A percentile compares a stretch with the other conserved stretches of the same genome.
Evolutionary conservation across 345 rosid genomes (phyloP).

Genomic region (Carallia brachiata): DNA sequence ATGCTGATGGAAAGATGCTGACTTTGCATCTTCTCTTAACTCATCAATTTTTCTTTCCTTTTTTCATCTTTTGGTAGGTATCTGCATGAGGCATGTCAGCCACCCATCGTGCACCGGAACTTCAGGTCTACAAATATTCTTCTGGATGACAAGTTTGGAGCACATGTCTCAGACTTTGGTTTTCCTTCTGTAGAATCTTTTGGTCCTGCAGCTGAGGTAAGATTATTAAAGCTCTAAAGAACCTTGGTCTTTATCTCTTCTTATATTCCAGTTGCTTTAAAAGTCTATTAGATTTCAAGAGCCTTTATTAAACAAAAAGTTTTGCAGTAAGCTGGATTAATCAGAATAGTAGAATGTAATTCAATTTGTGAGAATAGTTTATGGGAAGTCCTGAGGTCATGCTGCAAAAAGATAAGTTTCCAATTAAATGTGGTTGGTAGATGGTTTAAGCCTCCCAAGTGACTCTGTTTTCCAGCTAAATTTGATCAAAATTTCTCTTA

Average conservation of each 20-base stretch:
- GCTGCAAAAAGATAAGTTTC: no score
- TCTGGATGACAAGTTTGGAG: conserved; percentile 62
- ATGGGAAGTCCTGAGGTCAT: no score
- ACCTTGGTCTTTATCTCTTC: conserved; percentile 1
- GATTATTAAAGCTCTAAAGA: neutral
- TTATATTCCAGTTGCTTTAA: neutral
- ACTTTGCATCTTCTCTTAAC: conserved; percentile 8
- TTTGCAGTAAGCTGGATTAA: neutral
- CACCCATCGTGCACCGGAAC: conserved; percentile 68
- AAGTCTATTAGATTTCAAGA: neutral
- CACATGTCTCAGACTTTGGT: conserved; percentile 76
- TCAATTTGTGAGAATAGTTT: no score
- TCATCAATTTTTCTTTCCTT: neutral
- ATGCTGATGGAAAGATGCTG: neutral
- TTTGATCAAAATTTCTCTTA: no score
- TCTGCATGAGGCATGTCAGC: conserved; percentile 84
- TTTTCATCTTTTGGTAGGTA: conserved; percentile 42
- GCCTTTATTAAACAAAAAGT: neutral
- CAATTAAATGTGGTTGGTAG: no score
- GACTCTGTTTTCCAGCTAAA: no score
- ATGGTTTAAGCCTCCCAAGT: no score
- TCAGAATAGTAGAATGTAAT: no score
- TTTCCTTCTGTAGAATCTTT: conserved; percentile 58
- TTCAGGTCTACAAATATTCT: conserved; percentile 81
- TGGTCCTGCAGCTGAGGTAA: conserved; percentile 60